Evolutionary conservation across 148 eudicot genomes (phyloP), one percentile per base, ranked within the genome.

Genomic region (Agrostemma githago): DNA sequence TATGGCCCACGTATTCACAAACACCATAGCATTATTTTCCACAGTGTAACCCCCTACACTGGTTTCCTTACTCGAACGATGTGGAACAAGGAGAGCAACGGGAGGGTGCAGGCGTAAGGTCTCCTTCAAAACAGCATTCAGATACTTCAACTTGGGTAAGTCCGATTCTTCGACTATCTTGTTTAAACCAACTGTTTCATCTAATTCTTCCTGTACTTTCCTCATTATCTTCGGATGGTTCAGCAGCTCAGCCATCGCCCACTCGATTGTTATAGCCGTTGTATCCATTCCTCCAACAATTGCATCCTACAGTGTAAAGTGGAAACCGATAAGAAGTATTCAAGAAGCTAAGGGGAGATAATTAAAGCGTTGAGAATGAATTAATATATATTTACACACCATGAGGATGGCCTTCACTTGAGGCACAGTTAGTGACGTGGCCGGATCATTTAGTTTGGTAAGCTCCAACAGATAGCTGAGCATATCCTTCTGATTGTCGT

Each of bases 101-200:
- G 80, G 54, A 21, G 86, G 78, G 72, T 86, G 89, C 21, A 83
- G 44, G 0, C 85, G 74, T 9, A 86, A 40, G 26, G 80, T 73
- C 64, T 86, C 89, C 71, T 81, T 86, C 6, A 83, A 34, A 38
- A 87, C 81, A 5, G 86, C 85, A 1, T 79, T 70, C 17, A 87
- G 41, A 53, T 83, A 87, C 37, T 63, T 72, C 44, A 87, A 68
- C 9, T 74, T 62, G 5, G 77, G 70, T 3, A 85, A 2, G 40
- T 83, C 74, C 16, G 40, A 54, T 43, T 87, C 90, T 70, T 81
- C 86, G 0, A 87, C 77, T 2, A 64, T 19, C 15, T 20, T 58
- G 68, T 82, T 56, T 48, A 12, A 15, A 0, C 85, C 84, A 4
- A 85, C 80, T n/a, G 74, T 70, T 3, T 40, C 70, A 2, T 58